These are phyloP conservation scores for Vicia faba DNA, from an alignment of 306 rosid species.

Conservation along the genomic window DNA sequence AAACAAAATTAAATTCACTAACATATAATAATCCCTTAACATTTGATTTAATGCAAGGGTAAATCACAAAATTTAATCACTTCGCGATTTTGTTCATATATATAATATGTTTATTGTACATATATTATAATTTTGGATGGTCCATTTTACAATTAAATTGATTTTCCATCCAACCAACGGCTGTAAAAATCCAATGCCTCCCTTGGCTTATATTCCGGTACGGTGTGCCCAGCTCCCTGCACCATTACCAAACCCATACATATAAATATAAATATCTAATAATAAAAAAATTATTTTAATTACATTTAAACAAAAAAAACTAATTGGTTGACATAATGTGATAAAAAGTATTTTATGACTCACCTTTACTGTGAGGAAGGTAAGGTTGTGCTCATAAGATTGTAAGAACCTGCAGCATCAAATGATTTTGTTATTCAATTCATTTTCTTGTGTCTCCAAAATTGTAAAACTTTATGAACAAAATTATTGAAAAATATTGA, in stretches of 20 bases:
- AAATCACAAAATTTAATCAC: conserved; percentile 4
- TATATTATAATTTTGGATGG: not conserved
- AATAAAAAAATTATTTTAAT: too few relatives aligned
- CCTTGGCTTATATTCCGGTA: conserved; percentile 70
- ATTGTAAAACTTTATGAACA: not conserved
- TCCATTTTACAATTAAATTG: conserved; percentile 26
- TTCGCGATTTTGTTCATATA: not conserved
- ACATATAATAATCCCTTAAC: conserved; percentile 5
- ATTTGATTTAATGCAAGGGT: conserved; percentile 4
- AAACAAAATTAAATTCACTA: not conserved
- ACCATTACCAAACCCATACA: not conserved
- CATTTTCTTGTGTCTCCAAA: not conserved
- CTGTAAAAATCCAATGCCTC: conserved; percentile 71
- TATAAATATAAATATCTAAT: too few relatives aligned
- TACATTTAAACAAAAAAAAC: too few relatives aligned
- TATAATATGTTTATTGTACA: not conserved
- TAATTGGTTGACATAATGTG: not conserved
- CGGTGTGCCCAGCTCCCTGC: conserved; percentile 83
- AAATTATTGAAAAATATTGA: not conserved
- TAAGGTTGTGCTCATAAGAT: conserved; percentile 41
- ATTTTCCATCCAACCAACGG: conserved; percentile 58
- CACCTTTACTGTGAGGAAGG: conserved; percentile 44
- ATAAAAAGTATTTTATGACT: not conserved
- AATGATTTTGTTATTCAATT: not conserved
- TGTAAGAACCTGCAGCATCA: conserved; percentile 39